Base-by-base conservation (phyloP, 2,329 filamentous ascomycete species). In the Aspergillus sojae region DNA sequence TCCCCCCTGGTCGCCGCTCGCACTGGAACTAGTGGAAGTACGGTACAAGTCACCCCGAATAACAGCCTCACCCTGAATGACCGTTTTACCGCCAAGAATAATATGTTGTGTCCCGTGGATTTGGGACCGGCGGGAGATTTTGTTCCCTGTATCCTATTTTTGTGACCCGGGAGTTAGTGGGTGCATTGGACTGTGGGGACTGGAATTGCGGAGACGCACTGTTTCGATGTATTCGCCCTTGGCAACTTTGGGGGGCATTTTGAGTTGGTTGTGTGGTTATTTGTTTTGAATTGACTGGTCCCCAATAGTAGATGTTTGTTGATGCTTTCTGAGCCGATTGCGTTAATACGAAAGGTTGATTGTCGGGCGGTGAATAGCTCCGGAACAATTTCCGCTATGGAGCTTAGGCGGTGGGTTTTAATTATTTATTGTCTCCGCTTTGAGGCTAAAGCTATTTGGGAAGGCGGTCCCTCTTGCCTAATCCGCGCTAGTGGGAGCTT, bases 191-290 rank as follows among this genome's bases (percentile, higher is more conserved):
- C 12, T 56, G 59, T 63, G 65, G 34, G 50, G 64, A 58, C 58
- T 23, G 55, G 61, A 54, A 16, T 16, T 10, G 19, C 19, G 32
- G 21, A 1, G 9, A 66, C 86, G 72, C 85, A 96, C 94, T 60
- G 95, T 99, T 81, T 97, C 94, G 67, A 99, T 97, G 77, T 97
- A 98, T 79, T 97, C 94, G 79, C 92, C 92, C 80, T 93, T 96
- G 11, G 87, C 85, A 57, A 89, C 84, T 75, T 94, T 91, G 71
- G 90, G 87, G 67, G 91, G 91, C 91, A 93, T 93, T 32, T 65
- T 68, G 50, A 34, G 9, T 19, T 52, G 9, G 32, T 36, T 34
- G 5, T 14, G 12, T 7, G 5, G 32, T 45, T 34, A 5, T 26
- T 6, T 3, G 11, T 2, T 32, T n/a, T 6, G 11, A 21, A 53